phyloP scores from a whole-genome alignment of 2,329 filamentous ascomycete species.

The Cercospora beticola region DNA sequence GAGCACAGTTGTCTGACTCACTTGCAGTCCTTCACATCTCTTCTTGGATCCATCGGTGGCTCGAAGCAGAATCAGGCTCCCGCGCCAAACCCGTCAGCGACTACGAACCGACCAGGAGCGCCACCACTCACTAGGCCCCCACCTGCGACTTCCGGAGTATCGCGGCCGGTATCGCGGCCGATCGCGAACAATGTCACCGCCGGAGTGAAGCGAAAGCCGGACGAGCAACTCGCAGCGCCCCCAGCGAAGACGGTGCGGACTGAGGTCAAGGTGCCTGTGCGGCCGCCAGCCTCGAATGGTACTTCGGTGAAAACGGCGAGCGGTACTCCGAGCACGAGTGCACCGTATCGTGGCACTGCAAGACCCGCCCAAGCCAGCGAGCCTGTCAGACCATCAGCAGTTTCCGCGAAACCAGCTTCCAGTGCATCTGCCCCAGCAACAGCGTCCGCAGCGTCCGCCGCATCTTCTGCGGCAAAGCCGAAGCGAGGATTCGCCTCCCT shows the following conservation, averaged over 20 bases:
- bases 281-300: conserved; percentile 15
- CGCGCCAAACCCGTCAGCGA: conserved; percentile 12
- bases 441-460: conserved; percentile 15
- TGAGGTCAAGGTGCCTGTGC: conserved; percentile 34
- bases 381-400: conserved; percentile 19
- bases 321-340: conserved; percentile 17
- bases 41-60: conserved; percentile 34
- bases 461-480: conserved; percentile 36
- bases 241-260: conserved; percentile 36
- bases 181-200: conserved; percentile 31
- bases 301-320: conserved; percentile 28
- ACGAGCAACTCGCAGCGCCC: conserved; percentile 39
- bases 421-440: conserved; percentile 19
- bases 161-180: conserved; percentile 24
- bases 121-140: conserved; percentile 6
- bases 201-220: conserved; percentile 38
- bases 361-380: conserved; percentile 16
- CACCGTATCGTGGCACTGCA: conserved; percentile 21
- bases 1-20: conserved; percentile 23
- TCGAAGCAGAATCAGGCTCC: conserved; percentile 25
- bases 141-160: conserved; percentile 18
- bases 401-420: conserved; percentile 5
- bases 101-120: conserved; percentile 22
- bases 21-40: conserved; percentile 34
- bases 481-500: conserved; percentile 75